Conservation (phyloP, 495 filamentous ascomycete species). For the Neurospora tetrasperma region DNA sequence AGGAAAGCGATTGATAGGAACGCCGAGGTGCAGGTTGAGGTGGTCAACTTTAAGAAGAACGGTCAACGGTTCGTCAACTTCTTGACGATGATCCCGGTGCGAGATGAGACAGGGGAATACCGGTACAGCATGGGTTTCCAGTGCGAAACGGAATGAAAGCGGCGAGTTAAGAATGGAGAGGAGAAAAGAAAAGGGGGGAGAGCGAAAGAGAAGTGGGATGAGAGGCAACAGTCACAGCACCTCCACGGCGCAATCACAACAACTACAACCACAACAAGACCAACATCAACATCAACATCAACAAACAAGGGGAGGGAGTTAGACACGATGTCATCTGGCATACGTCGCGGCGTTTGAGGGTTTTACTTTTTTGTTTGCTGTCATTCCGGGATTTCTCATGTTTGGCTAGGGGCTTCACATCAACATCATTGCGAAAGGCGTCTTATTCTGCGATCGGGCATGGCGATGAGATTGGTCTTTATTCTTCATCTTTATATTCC, state of each 20-base stretch:
- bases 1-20: slow-evolving; percentile 27
- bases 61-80: slow-evolving; percentile 37
- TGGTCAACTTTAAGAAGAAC: slow-evolving; percentile 41
- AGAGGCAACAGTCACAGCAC: background rate
- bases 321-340: background rate
- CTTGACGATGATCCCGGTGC: slow-evolving; percentile 39
- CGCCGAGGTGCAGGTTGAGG: slow-evolving; percentile 31
- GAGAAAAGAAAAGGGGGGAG: too few relatives aligned
- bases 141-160: slow-evolving; percentile 13
- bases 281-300: background rate
- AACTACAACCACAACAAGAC: background rate
- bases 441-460: background rate
- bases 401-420: background rate
- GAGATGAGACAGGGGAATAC: slow-evolving; percentile 15
- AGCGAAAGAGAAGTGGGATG: background rate
- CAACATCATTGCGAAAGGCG: background rate
- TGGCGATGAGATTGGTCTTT: background rate
- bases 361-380: background rate
- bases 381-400: background rate
- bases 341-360: background rate
- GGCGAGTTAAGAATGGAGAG: background rate
- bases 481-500: background rate
- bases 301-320: background rate
- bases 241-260: background rate
- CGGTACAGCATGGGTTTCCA: slow-evolving; percentile 37